A percentile compares a stretch with the other conserved stretches of the same genome.
phyloP scores from a whole-genome alignment of 257 asterid species.

The Solanum lycopersicoides region DNA sequence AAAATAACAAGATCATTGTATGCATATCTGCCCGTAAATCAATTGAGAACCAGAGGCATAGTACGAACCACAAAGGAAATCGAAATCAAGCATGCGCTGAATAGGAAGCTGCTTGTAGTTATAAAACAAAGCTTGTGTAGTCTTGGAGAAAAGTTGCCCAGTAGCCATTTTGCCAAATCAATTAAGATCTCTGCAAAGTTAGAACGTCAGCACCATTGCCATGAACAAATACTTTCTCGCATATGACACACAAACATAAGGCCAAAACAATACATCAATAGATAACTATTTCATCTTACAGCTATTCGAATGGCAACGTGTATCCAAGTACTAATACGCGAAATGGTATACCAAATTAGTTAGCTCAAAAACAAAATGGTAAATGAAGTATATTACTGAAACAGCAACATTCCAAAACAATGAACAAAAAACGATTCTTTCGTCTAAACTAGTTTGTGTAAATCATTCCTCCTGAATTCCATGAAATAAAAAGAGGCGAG shows the following conservation, averaged over 20 bases:
- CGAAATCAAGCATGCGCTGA: conserved; percentile 99
- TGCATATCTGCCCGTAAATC: background rate
- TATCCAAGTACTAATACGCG: background rate
- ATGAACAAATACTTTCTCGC: background rate
- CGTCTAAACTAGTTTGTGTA: background rate
- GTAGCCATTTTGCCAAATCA: conserved; percentile 62
- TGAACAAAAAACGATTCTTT: background rate
- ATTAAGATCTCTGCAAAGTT: conserved; percentile 23
- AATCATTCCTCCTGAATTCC: background rate
- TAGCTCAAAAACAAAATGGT: background rate
- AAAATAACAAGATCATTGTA: background rate
- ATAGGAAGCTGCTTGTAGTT: conserved; percentile 93
- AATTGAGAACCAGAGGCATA: background rate
- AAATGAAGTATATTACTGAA: background rate
- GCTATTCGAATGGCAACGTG: background rate
- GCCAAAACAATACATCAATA: background rate
- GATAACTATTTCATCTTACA: background rate
- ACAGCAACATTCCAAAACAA: background rate
- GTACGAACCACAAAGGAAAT: conserved; percentile 81
- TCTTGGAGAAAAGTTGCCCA: conserved; percentile 85
- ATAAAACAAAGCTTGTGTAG: conserved; percentile 86
- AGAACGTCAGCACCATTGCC: conserved; percentile 9
- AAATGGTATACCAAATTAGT: background rate
- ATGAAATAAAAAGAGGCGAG: background rate
- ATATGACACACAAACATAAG: background rate